Base-by-base conservation (phyloP, 495 filamentous ascomycete species). In the Cryomyces minteri region DNA sequence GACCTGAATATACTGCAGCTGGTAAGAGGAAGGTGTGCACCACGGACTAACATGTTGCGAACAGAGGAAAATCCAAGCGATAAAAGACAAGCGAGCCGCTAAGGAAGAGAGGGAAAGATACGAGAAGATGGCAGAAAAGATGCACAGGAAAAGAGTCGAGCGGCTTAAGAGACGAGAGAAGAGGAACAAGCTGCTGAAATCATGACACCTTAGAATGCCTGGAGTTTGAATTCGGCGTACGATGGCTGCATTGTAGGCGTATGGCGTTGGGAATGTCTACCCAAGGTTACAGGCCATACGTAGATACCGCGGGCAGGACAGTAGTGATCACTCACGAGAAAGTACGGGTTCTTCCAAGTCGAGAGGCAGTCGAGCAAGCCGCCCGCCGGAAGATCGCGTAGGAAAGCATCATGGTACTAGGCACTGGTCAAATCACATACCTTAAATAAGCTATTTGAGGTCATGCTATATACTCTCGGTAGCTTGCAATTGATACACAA, bases 61-160 rank as follows among this genome's bases (percentile, higher is more conserved):
- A n/a, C 58, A 90, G 85, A 72, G 70, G 61, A 72, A 76, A 46
- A 77, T 90, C 45, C 71, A 82, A 56, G 68, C 71, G 12, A 82
- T 96, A 53, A 88, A 80, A 56, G 84, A 90, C 45, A 82, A 77
- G 59, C 71, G 84, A 39, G 82, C 76, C 25, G 77, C 74, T 5
- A 94, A 94, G 71, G 87, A 82, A 55, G 90, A 98, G 68, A 90
- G 86, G 64, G 85, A 81, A 50, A 73, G 92, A 36, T 96, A 84
- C 59, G 85, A 87, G 64, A 87, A 85, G 68, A 76, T 98, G 77
- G 90, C 84, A 31, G 82, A 88, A 64, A 95, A 86, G 67, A 96
- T 98, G 90, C 90, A 96, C 61, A 75, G 69, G 60, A 95, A 94
- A 71, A 69, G 87, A 51, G 79, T 98, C 28, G 90, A 98, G 65